Evolutionary conservation across 495 filamentous ascomycete genomes (phyloP).

Genomic region (Aspergillus campestris): DNA sequence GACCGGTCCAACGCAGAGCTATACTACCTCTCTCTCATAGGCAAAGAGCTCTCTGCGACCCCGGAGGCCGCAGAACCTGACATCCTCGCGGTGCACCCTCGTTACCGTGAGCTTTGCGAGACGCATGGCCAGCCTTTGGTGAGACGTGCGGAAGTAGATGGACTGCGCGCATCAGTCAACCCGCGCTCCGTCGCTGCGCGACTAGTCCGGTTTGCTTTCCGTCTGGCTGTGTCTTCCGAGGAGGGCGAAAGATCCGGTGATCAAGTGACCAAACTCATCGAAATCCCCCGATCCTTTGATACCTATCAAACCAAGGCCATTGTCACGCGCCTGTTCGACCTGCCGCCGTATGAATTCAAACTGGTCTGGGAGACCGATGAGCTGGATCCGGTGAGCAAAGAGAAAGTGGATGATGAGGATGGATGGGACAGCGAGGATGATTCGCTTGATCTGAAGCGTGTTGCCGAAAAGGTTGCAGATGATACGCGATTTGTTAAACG

Average conservation of each 20-base stretch:
- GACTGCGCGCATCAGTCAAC: conserved; percentile 29
- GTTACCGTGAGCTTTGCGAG: conserved; percentile 66
- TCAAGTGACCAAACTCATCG: conserved; percentile 24
- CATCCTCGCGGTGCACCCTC: conserved; percentile 52
- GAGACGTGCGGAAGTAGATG: conserved; percentile 22
- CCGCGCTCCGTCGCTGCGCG: conserved; percentile 68
- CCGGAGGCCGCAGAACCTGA: conserved; percentile 43
- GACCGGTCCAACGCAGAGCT: conserved; percentile 83
- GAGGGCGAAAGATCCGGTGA: not conserved
- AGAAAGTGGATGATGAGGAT: conserved; percentile 50
- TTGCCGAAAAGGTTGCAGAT: not conserved
- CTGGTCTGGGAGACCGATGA: conserved; percentile 79
- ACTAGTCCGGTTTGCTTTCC: conserved; percentile 57
- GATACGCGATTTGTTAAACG: conserved; percentile 51
- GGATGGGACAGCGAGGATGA: conserved; percentile 54
- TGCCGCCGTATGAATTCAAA: conserved; percentile 52
- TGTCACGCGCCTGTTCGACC: conserved; percentile 58
- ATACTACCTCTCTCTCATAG: conserved; percentile 82
- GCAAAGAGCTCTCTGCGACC: conserved; percentile 56
- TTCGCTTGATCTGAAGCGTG: conserved; percentile 1
- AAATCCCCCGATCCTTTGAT: conserved; percentile 66
- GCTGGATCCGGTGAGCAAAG: conserved; percentile 60
- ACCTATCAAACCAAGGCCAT: conserved; percentile 77
- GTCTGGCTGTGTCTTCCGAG: not conserved
- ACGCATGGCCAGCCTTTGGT: conserved; percentile 59